Percentiles rank a stretch among this genome's conserved stretches.
These are phyloP conservation scores for Colletotrichum agaves DNA, from an alignment of 2,329 filamentous ascomycete genomes.

Conservation along the genomic window DNA sequence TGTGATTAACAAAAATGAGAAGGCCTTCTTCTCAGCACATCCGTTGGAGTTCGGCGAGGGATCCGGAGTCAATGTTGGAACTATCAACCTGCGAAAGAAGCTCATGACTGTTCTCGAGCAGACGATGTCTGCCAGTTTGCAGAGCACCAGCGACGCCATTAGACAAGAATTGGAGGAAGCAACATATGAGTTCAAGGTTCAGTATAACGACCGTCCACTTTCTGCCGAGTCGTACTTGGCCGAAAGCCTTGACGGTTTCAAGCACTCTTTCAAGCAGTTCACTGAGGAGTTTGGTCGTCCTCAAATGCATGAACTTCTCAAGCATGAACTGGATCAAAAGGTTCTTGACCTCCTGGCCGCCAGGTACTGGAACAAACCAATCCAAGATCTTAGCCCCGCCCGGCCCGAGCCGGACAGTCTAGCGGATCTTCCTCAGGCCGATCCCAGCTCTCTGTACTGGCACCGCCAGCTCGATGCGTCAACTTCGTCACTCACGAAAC, in stretches of 20 bases:
- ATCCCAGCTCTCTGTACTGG: slow-evolving; percentile 90
- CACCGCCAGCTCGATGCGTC: slow-evolving; percentile 93
- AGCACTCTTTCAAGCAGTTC: slow-evolving; percentile 97
- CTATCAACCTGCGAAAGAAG: slow-evolving; percentile 89
- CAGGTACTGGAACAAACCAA: slow-evolving; percentile 96
- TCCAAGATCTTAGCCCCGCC: slow-evolving; percentile 80
- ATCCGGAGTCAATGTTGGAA: slow-evolving; percentile 81
- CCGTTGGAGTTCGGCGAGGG: slow-evolving; percentile 81
- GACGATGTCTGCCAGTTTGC: slow-evolving; percentile 93
- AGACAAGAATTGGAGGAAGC: slow-evolving; percentile 95
- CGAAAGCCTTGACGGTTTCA: slow-evolving; percentile 94
- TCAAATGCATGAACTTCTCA: slow-evolving; percentile 89
- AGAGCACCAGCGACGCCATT: slow-evolving; percentile 90
- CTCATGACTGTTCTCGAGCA: slow-evolving; percentile 97
- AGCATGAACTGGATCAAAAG: slow-evolving; percentile 92
- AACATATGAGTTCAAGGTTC: slow-evolving; percentile 98
- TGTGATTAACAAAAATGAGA: slow-evolving; percentile 88
- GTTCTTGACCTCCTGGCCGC: slow-evolving; percentile 93
- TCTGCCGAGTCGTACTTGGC: slow-evolving; percentile 97
- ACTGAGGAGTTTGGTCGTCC: slow-evolving; percentile 88
- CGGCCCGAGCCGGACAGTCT: slow-evolving; percentile 77
- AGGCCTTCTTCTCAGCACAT: slow-evolving; percentile 86
- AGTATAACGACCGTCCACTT: slow-evolving; percentile 96
- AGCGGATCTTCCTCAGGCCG: slow-evolving; percentile 83
- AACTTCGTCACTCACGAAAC: slow-evolving; percentile 88